These are phyloP conservation scores for Amphicarpaea edgeworthii DNA, from an alignment of 306 rosid genomes.

Conservation along the genomic window DNA sequence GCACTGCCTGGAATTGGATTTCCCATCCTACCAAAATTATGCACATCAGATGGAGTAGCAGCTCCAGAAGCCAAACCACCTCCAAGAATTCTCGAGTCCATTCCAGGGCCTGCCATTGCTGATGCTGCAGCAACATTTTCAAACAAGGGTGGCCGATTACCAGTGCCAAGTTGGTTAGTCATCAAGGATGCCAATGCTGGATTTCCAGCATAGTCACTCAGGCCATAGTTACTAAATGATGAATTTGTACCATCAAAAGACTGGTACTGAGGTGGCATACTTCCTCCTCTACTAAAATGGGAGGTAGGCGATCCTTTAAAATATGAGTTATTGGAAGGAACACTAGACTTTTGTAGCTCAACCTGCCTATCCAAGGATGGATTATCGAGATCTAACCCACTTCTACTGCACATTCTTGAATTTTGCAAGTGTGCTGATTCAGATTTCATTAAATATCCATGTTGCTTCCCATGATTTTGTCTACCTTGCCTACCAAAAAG, in stretches of 20 bases:
- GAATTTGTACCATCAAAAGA: constrained; percentile 68
- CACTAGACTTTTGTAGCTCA: constrained; percentile 63
- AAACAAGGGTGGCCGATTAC: constrained; percentile 73
- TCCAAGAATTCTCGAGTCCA: constrained; percentile 78
- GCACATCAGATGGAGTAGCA: constrained; percentile 69
- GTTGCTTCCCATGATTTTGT: constrained; percentile 70
- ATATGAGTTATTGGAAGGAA: constrained; percentile 53
- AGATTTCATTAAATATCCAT: constrained; percentile 66
- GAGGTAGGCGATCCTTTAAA: constrained; percentile 72
- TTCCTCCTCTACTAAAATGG: constrained; percentile 65
- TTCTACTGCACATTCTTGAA: constrained; percentile 45
- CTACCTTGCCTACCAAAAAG: constrained; percentile 80
- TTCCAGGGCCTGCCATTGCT: constrained; percentile 69
- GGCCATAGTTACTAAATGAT: constrained; percentile 67
- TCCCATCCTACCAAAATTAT: constrained; percentile 70
- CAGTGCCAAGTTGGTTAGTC: constrained; percentile 80
- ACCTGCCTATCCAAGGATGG: constrained; percentile 59
- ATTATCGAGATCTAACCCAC: constrained; percentile 55
- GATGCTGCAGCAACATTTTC: constrained; percentile 84
- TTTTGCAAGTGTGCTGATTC: constrained; percentile 65
- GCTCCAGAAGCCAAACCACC: constrained; percentile 72
- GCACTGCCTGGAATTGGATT: constrained; percentile 70
- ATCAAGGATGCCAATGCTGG: constrained; percentile 77
- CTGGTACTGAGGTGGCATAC: constrained; percentile 56
- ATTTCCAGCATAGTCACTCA: constrained; percentile 74